Percentiles rank a stretch among this genome's conserved stretches.
Conservation (phyloP, 139 green algal species). For the Pseudopediastrum boryanum region DNA sequence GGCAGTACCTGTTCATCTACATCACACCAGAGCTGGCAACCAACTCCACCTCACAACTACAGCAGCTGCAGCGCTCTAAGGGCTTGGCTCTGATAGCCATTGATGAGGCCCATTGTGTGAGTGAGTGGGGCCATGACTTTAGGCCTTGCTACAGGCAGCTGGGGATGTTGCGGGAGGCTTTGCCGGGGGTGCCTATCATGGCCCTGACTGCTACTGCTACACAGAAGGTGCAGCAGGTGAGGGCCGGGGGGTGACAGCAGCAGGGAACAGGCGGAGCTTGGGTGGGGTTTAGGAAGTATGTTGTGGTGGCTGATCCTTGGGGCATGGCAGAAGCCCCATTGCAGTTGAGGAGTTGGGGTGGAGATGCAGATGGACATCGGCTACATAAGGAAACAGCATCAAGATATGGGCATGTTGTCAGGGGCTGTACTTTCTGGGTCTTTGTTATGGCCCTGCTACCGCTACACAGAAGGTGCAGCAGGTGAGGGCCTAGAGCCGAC, state of each 20-base stretch:
- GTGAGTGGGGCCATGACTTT: slow-evolving; percentile 51
- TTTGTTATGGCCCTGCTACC: slow-evolving; percentile 89
- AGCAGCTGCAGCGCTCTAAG: slow-evolving; percentile 40
- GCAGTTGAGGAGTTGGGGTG: no score
- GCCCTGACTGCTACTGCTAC: slow-evolving; percentile 91
- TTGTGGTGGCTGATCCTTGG: no score
- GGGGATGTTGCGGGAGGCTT: slow-evolving; percentile 41
- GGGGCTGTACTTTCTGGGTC: slow-evolving; percentile 52
- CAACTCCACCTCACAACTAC: slow-evolving; percentile 31
- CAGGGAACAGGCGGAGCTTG: no score
- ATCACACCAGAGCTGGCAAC: slow-evolving; percentile 72
- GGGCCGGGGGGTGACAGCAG: no score
- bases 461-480: slow-evolving; percentile 80
- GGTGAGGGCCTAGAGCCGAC: no score
- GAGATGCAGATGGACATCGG: no score
- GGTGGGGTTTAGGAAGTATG: no score
- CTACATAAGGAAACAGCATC: no score
- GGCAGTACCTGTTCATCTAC: slow-evolving; percentile 67
- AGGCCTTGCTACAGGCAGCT: slow-evolving; percentile 60
- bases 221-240: slow-evolving; percentile 76
- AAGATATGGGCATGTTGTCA: slow-evolving; percentile 51
- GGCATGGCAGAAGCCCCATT: no score
- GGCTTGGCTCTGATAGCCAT: slow-evolving; percentile 64
- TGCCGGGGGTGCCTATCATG: slow-evolving; percentile 74
- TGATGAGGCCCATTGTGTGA: slow-evolving; percentile 69